Evolutionary conservation across 202 grass and related monocot species (phyloP), one percentile per base, ranked within the genome.

Genomic region (Digitaria exilis): DNA sequence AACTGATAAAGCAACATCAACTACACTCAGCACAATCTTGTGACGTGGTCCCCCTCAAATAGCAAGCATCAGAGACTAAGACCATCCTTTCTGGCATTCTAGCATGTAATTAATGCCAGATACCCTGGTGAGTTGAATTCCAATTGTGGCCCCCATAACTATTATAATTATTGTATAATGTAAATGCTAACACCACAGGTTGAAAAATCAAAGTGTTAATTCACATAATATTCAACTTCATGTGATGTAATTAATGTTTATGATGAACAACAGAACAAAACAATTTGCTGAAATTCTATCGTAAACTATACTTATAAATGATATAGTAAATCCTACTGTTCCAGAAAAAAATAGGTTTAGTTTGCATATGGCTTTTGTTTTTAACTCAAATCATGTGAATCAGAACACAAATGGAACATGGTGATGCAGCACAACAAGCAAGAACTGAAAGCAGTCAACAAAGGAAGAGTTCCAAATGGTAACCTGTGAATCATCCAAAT

Each of bases 401-500:
- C 26, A 65, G 17, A 80, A 69, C 0, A 55, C 22, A 71, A 84
- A 80, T 28, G 9, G 29, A 68, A 79, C 35, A 32, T 50, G 55
- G 62, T 43, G 25, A 11, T 26, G 55, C 51, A 43, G 50, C 32
- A 58, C 51, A 65, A 24, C n/a, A 65, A 24, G 1, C 18, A 59
- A 78, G 5, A 84, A 71, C 29, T 48, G 79, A 48, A 76, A 50
- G 28, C 24, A 73, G 28, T 43, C 5, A 56, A 76, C 10, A 80
- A 68, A 87, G n/a, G 7, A 24, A 58, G 62, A 39, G 16, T 42
- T 65, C 25, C 42, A 91, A 78, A 80, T 9, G 6, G 61, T 76
- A 79, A 98, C 96, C 91, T 96, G 93, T 25, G 93, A 98, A 85
- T 96, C 84, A 76, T 98, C 96, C 81, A 98, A 87, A 90, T 98